Evolutionary conservation across 306 rosid species (phyloP), one percentile per base, ranked within the genome.

Genomic region (Sophora flavescens): DNA sequence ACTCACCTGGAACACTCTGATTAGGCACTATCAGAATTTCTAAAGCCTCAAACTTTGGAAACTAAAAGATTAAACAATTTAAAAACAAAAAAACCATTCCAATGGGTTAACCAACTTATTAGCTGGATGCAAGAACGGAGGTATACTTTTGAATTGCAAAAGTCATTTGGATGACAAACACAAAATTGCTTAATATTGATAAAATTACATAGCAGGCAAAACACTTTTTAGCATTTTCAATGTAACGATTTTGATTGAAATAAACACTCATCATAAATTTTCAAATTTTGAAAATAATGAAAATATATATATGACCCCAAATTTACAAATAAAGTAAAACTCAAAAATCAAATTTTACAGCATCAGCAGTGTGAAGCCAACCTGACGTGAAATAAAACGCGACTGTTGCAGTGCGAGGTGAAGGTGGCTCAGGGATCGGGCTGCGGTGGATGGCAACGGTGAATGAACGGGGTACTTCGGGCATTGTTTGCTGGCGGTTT

Each of bases 1-100:
- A n/a, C n/a, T n/a, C n/a, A n/a, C n/a, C n/a, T n/a, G n/a, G n/a
- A n/a, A 48, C n/a, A 13, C 9, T 14, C 26, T 13, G 52, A 13
- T 9, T 14, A n/a, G 22, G 38, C 50, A 74, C 6, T 45, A 45
- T 60, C 44, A 17, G n/a, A 73, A 15, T 53, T 66, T 66, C 54
- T 5, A 65, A 58, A 57, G 6, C 33, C 45, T 35, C 58, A 61
- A 72, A 73, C n/a, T 14, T 44, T 5, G 17, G 59, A 32, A 16
- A 3, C 69, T 28, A 39, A 63, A 13, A 41, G 57, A 72, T 8
- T 13, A 58, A 41, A 8, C 44, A 15, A 2, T 3, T 8, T 8
- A 28, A 30, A 58, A 17, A 59, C 28, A 72, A 72, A n/a, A n/a
- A n/a, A n/a, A 59, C 10, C 45, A 58, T 44, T 44, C 6, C 22